Base-by-base conservation (phyloP, 2,329 filamentous ascomycete species). In the Sporothrix brunneoviolacea region DNA sequence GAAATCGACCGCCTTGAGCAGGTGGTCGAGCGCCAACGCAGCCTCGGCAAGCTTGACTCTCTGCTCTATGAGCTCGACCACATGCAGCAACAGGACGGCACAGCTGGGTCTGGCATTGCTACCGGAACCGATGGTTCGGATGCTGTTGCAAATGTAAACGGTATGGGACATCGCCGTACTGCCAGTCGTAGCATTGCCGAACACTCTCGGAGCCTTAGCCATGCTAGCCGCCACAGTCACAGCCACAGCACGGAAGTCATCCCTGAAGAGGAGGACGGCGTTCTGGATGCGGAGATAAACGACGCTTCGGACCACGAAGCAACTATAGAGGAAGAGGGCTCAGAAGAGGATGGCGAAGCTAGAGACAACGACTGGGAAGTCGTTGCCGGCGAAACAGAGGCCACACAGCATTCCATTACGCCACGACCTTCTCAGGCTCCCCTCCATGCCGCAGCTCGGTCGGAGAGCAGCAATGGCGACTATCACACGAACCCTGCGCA, bases 1-100 rank as follows among this genome's bases (percentile, higher is more conserved):
- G 93, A 98, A 63, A 88, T 98, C 56, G 88, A 96, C 61, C 83
- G 91, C 30, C 75, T 98, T 12, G 93, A 97, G 67, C 88, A 95
- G 66, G 89, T 98, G 8, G 83, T 98, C 46, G 91, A 97, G 67
- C 87, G 94, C 43, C 93, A 98, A 67, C 81, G 93, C 53, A 96
- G 91, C 64, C 80, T 98, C 4, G 93, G 93, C 36, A 95, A 96
- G 67, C 79, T 98, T 4, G 93, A 98, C 64, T 94, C 86, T 48
- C 77, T 98, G 8, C 79, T 98, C 0, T 84, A 94, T 59, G 93
- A 98, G 62, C 78, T 97, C 9, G 93, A 97, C 61, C 76, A 84
- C 56, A 80, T 88, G 44, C 83, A 87, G 46, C 75, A 82, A 51
- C 79, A 83, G 51, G 54, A 57, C 13, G 51, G 50, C 19, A 30